Evolutionary conservation across 169 alveolate species (phyloP).

Genomic region (Ichthyophthirius multifiliis): DNA sequence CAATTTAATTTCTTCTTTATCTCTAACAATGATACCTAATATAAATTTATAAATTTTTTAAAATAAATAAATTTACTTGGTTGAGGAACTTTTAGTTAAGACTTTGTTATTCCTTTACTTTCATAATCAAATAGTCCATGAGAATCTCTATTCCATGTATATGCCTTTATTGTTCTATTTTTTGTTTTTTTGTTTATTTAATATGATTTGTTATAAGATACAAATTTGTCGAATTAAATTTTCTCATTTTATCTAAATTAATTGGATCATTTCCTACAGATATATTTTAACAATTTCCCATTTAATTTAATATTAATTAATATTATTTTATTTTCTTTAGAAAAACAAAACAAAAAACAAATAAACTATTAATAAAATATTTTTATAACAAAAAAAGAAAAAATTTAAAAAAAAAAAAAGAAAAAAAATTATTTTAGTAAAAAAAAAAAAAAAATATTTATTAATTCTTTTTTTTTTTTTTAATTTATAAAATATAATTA

Average conservation of each 20-base stretch:
- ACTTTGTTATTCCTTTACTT: conserved; percentile 38
- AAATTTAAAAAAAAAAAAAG: no score
- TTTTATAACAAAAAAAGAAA: no score
- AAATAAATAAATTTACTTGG: not conserved
- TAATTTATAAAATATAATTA: no score
- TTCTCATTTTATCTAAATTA: not conserved
- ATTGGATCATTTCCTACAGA: conserved; percentile 15
- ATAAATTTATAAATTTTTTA: not conserved
- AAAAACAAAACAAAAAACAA: no score
- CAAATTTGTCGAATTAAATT: not conserved
- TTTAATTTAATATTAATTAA: no score
- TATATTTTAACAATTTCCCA: conserved; percentile 8
- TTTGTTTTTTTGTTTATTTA: not conserved
- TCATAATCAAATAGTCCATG: conserved; percentile 69
- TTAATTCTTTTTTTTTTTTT: no score
- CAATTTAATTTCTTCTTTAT: not conserved
- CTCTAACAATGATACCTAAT: not conserved
- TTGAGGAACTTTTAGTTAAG: conserved; percentile 25
- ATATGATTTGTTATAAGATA: not conserved
- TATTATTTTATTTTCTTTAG: no score
- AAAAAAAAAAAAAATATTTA: no score
- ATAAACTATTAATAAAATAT: no score
- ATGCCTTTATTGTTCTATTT: conserved; percentile 22
- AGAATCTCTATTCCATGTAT: conserved; percentile 60
- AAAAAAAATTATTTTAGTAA: no score